Base-by-base conservation (phyloP, 2,329 filamentous ascomycete species). In the Hymenoscyphus fraxineus region DNA sequence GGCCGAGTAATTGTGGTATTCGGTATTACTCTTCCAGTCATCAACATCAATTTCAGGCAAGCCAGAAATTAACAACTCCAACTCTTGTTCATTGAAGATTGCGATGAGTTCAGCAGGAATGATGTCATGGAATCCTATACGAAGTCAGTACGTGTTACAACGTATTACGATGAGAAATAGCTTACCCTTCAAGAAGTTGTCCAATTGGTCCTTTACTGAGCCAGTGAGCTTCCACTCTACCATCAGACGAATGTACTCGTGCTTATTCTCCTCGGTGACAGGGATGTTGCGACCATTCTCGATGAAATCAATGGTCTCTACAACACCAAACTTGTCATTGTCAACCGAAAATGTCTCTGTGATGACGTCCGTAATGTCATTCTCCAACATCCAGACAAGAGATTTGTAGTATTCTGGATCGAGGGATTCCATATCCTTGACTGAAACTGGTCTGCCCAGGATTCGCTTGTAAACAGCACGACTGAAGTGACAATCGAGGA, bases 321-420 rank as follows among this genome's bases (percentile, higher is more conserved):
- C 92, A 67, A 93, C 92, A 67, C 95, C 95, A 77, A 99, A 99
- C 74, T 90, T 92, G 72, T 98, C 93, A 66, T 95, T 90, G 75
- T 97, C 93, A 35, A 96, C 88, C 12, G 93, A 95, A 76, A 99
- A 98, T 1, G 92, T 96, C 79, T 99, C 94, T 2, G 92, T 95
- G 72, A 98, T 95, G 73, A 98, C 93, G 74, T 98, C 95, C 4
- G 93, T 97, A 72, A 99, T 99, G 75, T 99, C 94, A 73, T 99
- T 98, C 76, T 97, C 92, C 64, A 98, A 83, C 88, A 99, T 98
- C 96, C 96, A 99, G 66, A 95, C 87, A 27, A 99, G 84, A 15
- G 94, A 98, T 78, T 98, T 99, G 86, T 98, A 97, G 80, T 99
- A 99, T 73, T 99, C 94, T 3, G 96, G 88, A 76, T 99, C 95